Percentiles rank a stretch among this genome's conserved stretches.
These are phyloP conservation scores for Lyophyllum semitale DNA, from an alignment of 768 basidiomycete species.

Conservation along the genomic window DNA sequence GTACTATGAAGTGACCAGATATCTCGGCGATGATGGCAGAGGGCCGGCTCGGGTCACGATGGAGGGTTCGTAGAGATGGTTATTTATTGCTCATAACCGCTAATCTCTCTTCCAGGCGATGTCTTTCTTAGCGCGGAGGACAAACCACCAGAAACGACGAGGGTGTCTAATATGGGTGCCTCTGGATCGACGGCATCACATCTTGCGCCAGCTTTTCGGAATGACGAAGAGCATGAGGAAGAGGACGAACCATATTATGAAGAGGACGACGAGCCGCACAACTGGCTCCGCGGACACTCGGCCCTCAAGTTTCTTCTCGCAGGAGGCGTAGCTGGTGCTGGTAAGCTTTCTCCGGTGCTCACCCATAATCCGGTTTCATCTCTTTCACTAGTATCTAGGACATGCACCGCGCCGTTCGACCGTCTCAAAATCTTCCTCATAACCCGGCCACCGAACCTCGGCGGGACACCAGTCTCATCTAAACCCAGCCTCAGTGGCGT, in stretches of 20 bases:
- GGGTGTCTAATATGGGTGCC: slow-evolving; percentile 7
- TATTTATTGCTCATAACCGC: slow-evolving; percentile 1
- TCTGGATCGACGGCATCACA: slow-evolving; percentile 10
- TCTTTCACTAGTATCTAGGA: slow-evolving; percentile 74
- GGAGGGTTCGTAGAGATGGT: slow-evolving; percentile 65
- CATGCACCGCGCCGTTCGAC: slow-evolving; percentile 97
- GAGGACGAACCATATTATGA: slow-evolving; percentile 49
- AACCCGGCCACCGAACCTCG: slow-evolving; percentile 78
- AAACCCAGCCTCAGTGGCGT: slow-evolving; percentile 52
- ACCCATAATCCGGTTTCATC: slow-evolving; percentile 43
- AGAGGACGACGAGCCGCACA: slow-evolving; percentile 61
- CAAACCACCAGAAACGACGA: slow-evolving; percentile 44
- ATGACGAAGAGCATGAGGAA: slow-evolving; percentile 44
- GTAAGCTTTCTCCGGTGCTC: slow-evolving; percentile 45
- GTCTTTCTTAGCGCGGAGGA: slow-evolving; percentile 79
- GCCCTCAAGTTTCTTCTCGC: slow-evolving; percentile 91
- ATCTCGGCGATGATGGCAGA: slow-evolving; percentile 72
- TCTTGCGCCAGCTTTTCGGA: slow-evolving; percentile 10
- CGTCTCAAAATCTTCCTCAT: slow-evolving; percentile 96
- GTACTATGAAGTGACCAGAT: slow-evolving; percentile 73
- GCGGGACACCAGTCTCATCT: slow-evolving; percentile 48
- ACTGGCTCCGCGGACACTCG: slow-evolving; percentile 65
- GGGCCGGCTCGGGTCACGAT: slow-evolving; percentile 82
- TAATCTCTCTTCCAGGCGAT: slow-evolving; percentile 53
- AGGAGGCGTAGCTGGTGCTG: slow-evolving; percentile 92